Base-by-base conservation (phyloP, 192 early-diverging fungal species). In the Backusella australiensis region DNA sequence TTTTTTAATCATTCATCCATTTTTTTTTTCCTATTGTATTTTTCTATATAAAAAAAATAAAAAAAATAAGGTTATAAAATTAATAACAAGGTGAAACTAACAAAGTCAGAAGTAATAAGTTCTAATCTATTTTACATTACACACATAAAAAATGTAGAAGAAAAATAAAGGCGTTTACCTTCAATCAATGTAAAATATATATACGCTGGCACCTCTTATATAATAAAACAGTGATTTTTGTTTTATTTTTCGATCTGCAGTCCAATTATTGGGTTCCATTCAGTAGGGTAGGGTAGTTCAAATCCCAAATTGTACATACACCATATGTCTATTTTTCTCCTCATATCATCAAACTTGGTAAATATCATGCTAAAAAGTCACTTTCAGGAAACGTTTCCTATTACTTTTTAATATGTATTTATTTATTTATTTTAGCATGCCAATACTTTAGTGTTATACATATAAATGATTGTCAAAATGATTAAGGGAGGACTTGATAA, bases 331-430 rank as follows among this genome's bases (percentile, higher is more conserved):
- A 14, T 17, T 63, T 63, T 29, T 63, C 56, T 63, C 56, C 56
- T 29, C 23, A 49, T 49, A 19, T 63, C n/a, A 23, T 63, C 56
- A 29, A 63, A 63, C 56, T 63, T 29, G 56, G 56, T 63, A 63
- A 63, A 29, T 63, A 14, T 14, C 23, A 23, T 63, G 26, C 9
- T 29, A 63, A 63, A 63, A 26, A 63, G 56, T 63, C 56, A 63
- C 56, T 63, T 26, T 63, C 26, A 63, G 56, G 56, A 63, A 63
- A 63, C 56, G 26, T 63, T 63, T 49, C 46, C 46, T 49, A 49
- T 49, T 49, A 7, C 46, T 49, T 49, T 49, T 49, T 49, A 49
- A 49, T 49, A 49, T 49, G 46, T 49, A 49, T 29, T 29, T 63
- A 63, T 29, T 26, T 59, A 59, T 59, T 23, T 63, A 29, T 29